Percentiles rank a stretch among this genome's conserved stretches.
phyloP scores from a whole-genome alignment of 202 grass and related monocot genomes.

The Carex arenaria region DNA sequence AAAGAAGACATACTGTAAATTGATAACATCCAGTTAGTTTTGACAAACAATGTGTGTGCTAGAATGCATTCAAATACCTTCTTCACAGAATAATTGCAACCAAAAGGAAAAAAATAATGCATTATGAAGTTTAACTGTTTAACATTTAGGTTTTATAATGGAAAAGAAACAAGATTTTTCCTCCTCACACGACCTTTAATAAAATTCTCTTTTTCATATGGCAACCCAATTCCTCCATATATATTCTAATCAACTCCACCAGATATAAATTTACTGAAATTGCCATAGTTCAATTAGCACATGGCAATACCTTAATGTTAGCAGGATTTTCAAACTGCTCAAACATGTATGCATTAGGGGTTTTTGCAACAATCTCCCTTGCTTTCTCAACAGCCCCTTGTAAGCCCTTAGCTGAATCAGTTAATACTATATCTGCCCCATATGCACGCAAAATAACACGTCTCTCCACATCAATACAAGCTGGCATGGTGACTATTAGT shows the following conservation, averaged over 20 bases:
- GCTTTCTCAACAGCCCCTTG: constrained; percentile 92
- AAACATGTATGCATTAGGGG: constrained; percentile 73
- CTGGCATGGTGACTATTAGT: constrained; percentile 77
- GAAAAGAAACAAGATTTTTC: not conserved
- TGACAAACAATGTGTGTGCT: not conserved
- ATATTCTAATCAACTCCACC: not conserved
- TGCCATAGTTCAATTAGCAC: not conserved
- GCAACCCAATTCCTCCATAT: not conserved
- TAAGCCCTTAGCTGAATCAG: constrained; percentile 65
- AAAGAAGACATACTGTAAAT: not conserved
- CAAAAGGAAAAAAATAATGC: not conserved
- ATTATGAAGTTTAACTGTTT: not conserved
- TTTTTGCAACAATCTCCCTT: constrained; percentile 60
- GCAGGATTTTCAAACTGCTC: constrained; percentile 82
- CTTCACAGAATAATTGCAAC: not conserved
- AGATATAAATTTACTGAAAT: constrained; percentile 8
- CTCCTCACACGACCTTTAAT: not conserved
- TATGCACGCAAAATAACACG: constrained; percentile 67
- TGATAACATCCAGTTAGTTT: not conserved
- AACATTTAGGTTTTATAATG: not conserved
- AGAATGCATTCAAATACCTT: not conserved
- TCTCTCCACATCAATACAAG: constrained; percentile 76
- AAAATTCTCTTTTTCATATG: not conserved
- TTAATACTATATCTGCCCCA: constrained; percentile 80
- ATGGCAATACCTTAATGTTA: constrained; percentile 59